phyloP scores from a whole-genome alignment of 2,329 filamentous ascomycete species.

The Alternaria atra region DNA sequence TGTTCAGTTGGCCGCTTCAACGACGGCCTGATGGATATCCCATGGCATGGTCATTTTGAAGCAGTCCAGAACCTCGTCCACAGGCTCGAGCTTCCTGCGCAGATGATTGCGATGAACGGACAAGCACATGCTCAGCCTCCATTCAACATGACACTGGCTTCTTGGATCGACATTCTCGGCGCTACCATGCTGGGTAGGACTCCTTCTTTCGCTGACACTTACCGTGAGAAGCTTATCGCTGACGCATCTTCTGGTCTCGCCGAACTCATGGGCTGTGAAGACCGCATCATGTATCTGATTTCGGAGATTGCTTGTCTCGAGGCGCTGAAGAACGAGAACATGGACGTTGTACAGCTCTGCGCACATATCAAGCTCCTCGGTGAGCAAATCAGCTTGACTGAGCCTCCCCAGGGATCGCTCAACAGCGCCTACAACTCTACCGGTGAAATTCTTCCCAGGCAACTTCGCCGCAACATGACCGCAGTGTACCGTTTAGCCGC shows the following conservation, averaged over 20 bases:
- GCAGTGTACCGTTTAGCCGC: constrained; percentile 90
- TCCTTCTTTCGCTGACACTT: constrained; percentile 91
- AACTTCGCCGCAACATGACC: constrained; percentile 88
- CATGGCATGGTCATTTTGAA: constrained; percentile 97
- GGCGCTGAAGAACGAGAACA: constrained; percentile 78
- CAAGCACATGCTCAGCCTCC: constrained; percentile 72
- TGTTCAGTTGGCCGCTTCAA: constrained; percentile 88
- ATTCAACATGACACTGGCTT: constrained; percentile 93
- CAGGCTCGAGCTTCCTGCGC: constrained; percentile 79
- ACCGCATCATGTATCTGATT: constrained; percentile 96
- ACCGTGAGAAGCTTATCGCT: constrained; percentile 86
- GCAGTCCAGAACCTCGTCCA: constrained; percentile 85
- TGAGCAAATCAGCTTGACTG: constrained; percentile 83
- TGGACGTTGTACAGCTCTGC: constrained; percentile 86
- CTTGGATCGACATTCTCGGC: constrained; percentile 97
- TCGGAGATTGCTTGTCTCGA: constrained; percentile 97
- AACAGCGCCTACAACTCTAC: constrained; percentile 66
- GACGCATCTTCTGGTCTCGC: constrained; percentile 75
- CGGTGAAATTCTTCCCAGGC: constrained; percentile 80
- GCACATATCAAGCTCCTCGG: constrained; percentile 89
- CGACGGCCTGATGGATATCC: constrained; percentile 86
- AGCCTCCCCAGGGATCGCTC: constrained; percentile 62
- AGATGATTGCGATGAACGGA: constrained; percentile 67
- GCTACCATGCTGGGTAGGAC: constrained; percentile 89
- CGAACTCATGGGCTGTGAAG: constrained; percentile 97